Percentiles rank a stretch among this genome's conserved stretches.
Conservation (phyloP, 768 basidiomycete genomes). For the Phaffia tasmanica region DNA sequence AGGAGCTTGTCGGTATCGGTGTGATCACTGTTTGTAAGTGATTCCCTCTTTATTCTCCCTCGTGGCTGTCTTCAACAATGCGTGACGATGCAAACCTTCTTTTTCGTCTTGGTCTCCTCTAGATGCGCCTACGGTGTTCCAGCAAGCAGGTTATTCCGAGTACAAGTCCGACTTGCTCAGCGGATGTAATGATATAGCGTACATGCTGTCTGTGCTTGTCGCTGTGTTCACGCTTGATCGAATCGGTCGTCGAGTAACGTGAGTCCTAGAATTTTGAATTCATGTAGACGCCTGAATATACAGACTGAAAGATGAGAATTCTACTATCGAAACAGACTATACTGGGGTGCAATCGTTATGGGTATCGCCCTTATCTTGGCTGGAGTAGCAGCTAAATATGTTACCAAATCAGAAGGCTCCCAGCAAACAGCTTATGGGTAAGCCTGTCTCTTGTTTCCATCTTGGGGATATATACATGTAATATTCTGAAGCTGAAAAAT, state of each 20-base stretch:
- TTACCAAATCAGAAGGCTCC: background rate
- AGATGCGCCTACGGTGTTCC: constrained; percentile 28
- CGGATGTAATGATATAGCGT: constrained; percentile 30
- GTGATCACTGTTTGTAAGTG: constrained; percentile 10
- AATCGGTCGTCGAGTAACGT: constrained; percentile 28
- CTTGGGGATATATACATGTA: background rate
- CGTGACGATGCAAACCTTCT: background rate
- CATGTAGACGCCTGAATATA: background rate
- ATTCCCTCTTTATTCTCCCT: background rate
- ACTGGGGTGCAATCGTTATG: constrained; percentile 14
- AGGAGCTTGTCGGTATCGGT: constrained; percentile 29
- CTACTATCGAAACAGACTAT: background rate
- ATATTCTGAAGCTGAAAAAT: background rate
- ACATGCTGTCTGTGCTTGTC: constrained; percentile 27
- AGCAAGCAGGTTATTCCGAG: constrained; percentile 26
- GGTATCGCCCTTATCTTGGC: constrained; percentile 24
- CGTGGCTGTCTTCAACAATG: background rate
- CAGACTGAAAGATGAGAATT: background rate
- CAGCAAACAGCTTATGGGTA: constrained; percentile 13
- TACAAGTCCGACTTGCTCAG: constrained; percentile 28
- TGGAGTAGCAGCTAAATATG: constrained; percentile 19
- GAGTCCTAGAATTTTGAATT: constrained; percentile 2
- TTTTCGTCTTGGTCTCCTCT: background rate
- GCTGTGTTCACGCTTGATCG: constrained; percentile 29
- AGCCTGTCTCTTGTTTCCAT: background rate